Percentiles rank a stretch among this genome's conserved stretches.
Conservation (phyloP, 345 rosid genomes). For the Alliaria petiolata region DNA sequence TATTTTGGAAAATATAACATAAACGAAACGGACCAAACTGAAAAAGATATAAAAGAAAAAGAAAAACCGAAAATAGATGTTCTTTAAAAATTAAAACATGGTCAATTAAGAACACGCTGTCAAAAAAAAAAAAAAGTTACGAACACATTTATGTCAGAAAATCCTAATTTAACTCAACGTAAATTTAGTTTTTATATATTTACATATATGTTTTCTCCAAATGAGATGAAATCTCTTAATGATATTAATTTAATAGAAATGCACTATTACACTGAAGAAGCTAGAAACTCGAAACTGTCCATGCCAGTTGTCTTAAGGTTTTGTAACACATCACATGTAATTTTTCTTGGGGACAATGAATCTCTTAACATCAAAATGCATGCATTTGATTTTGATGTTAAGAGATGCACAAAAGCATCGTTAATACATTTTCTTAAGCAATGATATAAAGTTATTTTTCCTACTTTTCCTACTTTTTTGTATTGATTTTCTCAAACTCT, state of each 20-base stretch:
- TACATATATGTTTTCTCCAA: not conserved
- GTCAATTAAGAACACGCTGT: too few species aligned
- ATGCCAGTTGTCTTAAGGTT: not conserved
- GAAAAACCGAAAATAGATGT: not conserved
- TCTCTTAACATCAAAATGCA: not conserved
- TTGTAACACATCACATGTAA: conserved; percentile 25
- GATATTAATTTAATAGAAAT: not conserved
- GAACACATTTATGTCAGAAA: not conserved
- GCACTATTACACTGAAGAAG: not conserved
- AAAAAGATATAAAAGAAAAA: too few species aligned
- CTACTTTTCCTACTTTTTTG: too few species aligned
- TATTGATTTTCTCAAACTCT: too few species aligned
- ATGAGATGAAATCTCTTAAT: not conserved
- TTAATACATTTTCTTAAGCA: conserved; percentile 4
- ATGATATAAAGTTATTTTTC: not conserved
- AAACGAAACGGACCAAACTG: too few species aligned
- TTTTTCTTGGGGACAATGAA: conserved; percentile 23
- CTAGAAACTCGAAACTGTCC: not conserved
- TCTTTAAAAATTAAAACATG: too few species aligned
- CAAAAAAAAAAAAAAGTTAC: not conserved
- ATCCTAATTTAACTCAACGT: not conserved
- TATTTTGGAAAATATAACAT: too few species aligned
- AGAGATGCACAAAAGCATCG: not conserved
- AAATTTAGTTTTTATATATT: not conserved
- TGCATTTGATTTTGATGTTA: not conserved